A percentile compares a stretch with the other conserved stretches of the same genome.
These are phyloP conservation scores for Nemania bipapillata DNA, from an alignment of 2,329 filamentous ascomycete genomes.

Conservation along the genomic window DNA sequence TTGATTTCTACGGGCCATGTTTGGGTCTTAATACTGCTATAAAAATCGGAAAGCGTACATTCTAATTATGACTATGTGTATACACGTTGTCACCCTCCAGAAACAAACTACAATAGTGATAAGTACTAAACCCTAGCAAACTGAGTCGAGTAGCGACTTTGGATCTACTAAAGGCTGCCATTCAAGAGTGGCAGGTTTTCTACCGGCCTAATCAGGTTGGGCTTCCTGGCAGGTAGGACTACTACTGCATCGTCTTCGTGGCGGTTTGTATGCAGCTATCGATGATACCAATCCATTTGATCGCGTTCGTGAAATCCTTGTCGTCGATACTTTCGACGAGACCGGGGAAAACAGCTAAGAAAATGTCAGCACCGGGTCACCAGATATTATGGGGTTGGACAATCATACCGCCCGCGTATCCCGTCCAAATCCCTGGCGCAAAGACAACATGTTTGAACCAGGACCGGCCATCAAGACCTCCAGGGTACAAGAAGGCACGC, in stretches of 20 bases:
- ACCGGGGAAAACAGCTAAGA: slow-evolving; percentile 69
- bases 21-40: neutral
- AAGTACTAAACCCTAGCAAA: neutral
- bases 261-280: slow-evolving; percentile 62
- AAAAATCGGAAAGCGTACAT: neutral
- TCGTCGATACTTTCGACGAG: slow-evolving; percentile 71
- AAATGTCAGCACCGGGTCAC: slow-evolving; percentile 2
- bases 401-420: slow-evolving; percentile 76
- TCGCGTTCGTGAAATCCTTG: slow-evolving; percentile 67
- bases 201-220: neutral
- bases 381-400: neutral
- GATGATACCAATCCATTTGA: slow-evolving; percentile 70
- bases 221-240: neutral
- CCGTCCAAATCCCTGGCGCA: slow-evolving; percentile 90
- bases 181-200: neutral
- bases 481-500: slow-evolving; percentile 77
- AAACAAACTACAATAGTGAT: neutral
- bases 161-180: neutral
- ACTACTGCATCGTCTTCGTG: slow-evolving; percentile 52
- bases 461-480: slow-evolving; percentile 78
- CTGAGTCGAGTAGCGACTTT: neutral
- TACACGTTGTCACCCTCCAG: neutral
- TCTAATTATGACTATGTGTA: neutral
- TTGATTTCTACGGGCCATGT: no score
- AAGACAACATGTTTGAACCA: slow-evolving; percentile 98